Base-by-base conservation (phyloP, 2,329 filamentous ascomycete species). In the Aspergillus alliaceus region DNA sequence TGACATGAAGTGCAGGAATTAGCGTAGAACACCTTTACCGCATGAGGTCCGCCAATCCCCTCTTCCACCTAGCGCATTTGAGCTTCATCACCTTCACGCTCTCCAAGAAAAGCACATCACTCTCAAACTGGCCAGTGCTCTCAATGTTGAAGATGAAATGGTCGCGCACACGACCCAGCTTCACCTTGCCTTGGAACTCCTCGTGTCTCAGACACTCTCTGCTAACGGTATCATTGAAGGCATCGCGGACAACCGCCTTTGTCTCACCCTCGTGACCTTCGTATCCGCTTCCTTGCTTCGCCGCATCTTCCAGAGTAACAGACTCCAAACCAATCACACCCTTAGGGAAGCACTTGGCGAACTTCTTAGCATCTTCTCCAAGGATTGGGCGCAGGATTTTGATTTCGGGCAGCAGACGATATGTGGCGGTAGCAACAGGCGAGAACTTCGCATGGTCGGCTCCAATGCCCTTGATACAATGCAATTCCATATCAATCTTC, bases 91-190 rank as follows among this genome's bases (percentile, higher is more conserved):
- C 81, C 77, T 89, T 90, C 51, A 99, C 84, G 27, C 91, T 87
- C 77, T 98, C 92, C 56, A 99, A 77, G 80, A 99, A 98, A 63
- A 99, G 82, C 76, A 92, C 88, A 68, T 98, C 93, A 71, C 92
- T 96, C 58, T 95, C 88, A 81, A 91, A 96, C 78, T 99, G 95
- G 6, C 95, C 96, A 0, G 91, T 89, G 80, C 93, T 97, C 81
- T 99, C 95, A 34, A 99, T 84, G 54, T 87, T 89, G 82, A 95
- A 99, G 76, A 99, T 98, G 75, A 99, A 99, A 79, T 99, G 96
- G 74, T 99, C 95, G 63, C 92, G 83, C 67, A 92, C 81, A 54
- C 96, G 84, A 42, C 95, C 95, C 31, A 99, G 85, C 81, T 92
- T 93, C 62, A 99, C 95, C 81, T 97, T 99, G 72, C 87, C 90